Base-by-base conservation (phyloP, 2,329 filamentous ascomycete genomes). In the Sclerotinia trifoliorum region DNA sequence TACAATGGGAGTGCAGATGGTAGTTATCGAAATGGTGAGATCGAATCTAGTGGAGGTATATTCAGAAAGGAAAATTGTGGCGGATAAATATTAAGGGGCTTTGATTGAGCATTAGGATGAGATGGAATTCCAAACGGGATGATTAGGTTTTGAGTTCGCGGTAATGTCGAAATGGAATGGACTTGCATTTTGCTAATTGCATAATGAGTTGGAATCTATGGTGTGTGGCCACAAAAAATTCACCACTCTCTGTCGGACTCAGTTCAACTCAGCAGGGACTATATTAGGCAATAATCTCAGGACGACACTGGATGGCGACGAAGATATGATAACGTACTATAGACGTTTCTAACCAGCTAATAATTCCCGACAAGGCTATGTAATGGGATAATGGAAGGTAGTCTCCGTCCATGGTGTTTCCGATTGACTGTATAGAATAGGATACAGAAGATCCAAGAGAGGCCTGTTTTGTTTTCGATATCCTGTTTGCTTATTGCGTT, bases 21-120 rank as follows among this genome's bases (percentile, higher is more conserved):
- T 71, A 2, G n/a, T 72, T 24, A 13, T 73, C 21, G 65, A 57
- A n/a, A 60, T 73, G 24, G 44, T 63, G 15, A 72, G 69, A 62
- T 60, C 54, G 7, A 68, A 73, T 35, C 55, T 71, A 24, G 24
- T 46, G 19, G 62, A 66, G 61, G 68, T 66, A 15, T 70, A 70
- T 51, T 61, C 58, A 5, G 70, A 69, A 21, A 70, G 54, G 32
- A 17, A 24, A n/a, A 19, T 21, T 21, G 19, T 70, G 5, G 64
- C 49, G 10, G 69, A 69, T n/a, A 66, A 56, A 5, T 70, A 72
- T 46, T 26, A 24, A 26, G 21, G 21, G 10, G 44, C 35, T 26
- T 15, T 29, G 6, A n/a, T 42, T 21, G 42, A 35, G 55, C 24
- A 44, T 66, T 66, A 44, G 55, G 55, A n/a, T 26, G 13, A 24